Base-by-base conservation (phyloP, 1,284 basidiomycete species). In the Trametes versicolor region DNA sequence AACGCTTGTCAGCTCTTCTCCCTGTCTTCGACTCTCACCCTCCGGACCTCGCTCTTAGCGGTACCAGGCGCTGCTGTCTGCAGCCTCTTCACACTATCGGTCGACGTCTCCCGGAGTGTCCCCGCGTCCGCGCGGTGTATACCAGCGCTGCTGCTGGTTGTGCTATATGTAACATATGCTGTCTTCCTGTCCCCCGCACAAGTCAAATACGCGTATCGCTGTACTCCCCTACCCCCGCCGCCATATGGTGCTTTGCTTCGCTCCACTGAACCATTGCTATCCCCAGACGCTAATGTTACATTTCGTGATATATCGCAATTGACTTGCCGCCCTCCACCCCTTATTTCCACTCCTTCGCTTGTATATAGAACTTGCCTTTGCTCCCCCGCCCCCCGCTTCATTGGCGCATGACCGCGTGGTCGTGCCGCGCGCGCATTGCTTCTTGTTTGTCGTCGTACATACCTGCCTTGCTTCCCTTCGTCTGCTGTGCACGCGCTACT, bases 121-220 rank as follows among this genome's bases (percentile, higher is more conserved):
- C 36, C 29, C 60, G 36, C 49, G 43, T 37, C 36, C 32, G 57
- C 34, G 65, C 54, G 65, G 68, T 69, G 64, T 65, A 69, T 65
- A 67, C 70, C 70, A 65, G 70, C 64, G 36, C 29, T 41, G 58
- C 45, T 47, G 56, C 67, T 69, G 69, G 67, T 67, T 71, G 69
- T 71, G 65, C 62, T 60, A 69, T 69, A 47, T 71, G 70, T 71
- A 71, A 45, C 21, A 62, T 68, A 66, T 62, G 63, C 48, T 51
- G 50, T 47, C 57, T 49, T 52, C 53, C 25, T 62, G 49, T 50
- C 41, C 53, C 37, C 27, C 56, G 36, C 19, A 37, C 36, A 34
- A 56, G 37, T n/a, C 39, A 55, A 43, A 57, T 58, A 41, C 45
- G 45, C 48, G 25, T 47, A 25, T 29, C 17, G 17, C 12, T 64